Percentiles rank a stretch among this genome's conserved stretches.
Conservation (phyloP, 345 rosid genomes). For the Crucihimalaya himalaica region DNA sequence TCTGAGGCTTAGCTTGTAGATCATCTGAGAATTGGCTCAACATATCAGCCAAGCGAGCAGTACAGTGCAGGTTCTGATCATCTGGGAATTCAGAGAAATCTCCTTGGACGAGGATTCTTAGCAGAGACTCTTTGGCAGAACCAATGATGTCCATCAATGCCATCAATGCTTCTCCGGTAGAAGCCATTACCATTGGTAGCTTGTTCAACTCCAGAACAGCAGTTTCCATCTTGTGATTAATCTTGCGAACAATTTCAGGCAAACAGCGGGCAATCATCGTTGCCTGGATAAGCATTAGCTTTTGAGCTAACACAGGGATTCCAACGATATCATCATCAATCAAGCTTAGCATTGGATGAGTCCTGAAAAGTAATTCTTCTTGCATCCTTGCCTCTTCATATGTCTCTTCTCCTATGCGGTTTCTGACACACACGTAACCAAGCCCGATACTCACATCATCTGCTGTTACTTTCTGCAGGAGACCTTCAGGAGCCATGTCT, state of each 20-base stretch:
- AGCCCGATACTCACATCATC: constrained; percentile 59
- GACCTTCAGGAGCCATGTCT: constrained; percentile 59
- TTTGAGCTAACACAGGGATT: constrained; percentile 44
- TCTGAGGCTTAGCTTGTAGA: neutral
- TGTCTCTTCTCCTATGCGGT: constrained; percentile 42
- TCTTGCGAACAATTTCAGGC: constrained; percentile 39
- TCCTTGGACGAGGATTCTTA: constrained; percentile 42
- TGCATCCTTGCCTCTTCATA: constrained; percentile 37
- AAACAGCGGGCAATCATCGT: constrained; percentile 36
- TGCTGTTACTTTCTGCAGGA: constrained; percentile 49
- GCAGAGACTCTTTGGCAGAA: constrained; percentile 48
- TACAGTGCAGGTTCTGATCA: constrained; percentile 17
- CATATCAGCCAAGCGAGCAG: constrained; percentile 34
- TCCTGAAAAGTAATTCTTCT: constrained; percentile 34
- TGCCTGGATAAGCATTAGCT: constrained; percentile 37
- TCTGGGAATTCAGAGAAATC: constrained; percentile 50
- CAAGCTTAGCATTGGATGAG: constrained; percentile 29
- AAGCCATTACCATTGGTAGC: constrained; percentile 35
- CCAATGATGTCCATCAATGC: constrained; percentile 46
- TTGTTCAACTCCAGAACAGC: constrained; percentile 46
- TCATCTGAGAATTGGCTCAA: constrained; percentile 1
- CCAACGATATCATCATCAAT: constrained; percentile 43
- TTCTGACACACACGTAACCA: constrained; percentile 58
- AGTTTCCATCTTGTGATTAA: constrained; percentile 43
- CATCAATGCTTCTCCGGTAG: constrained; percentile 41